Evolutionary conservation across 2,329 filamentous ascomycete species (phyloP), one percentile per base, ranked within the genome.

Genomic region (Dendryphion nanum): DNA sequence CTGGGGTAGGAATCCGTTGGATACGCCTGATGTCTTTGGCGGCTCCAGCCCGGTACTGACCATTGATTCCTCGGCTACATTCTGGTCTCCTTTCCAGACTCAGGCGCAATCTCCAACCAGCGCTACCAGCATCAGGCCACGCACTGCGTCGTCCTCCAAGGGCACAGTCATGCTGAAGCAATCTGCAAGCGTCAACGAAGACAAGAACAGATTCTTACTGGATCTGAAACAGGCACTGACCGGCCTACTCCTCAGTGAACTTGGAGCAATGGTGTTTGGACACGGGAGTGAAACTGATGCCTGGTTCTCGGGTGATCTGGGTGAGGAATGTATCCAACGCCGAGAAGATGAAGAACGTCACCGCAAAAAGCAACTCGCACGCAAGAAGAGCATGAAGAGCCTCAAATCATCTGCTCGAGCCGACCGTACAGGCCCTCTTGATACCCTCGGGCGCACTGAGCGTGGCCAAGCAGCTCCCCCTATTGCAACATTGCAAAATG

Each of bases 271-370:
- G 19, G 84, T 96, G 1, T 93, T 94, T 64, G 81, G 83, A n/a
- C 80, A 79, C 35, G 93, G 93, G 3, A 95, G 89, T 29, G 93
- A 98, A 69, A 97, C 91, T 1, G 93, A 97, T 62, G 75, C 75
- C 3, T 96, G 91, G 85, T 93, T 96, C 50, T 68, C 69, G 33
- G 75, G 79, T 36, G 78, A 79, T 12, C 64, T 89, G 10, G 66
- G 70, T 3, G 64, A 69, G 33, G 68, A 71, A 36, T 69, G 64
- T 44, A 59, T 70, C 17, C 56, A 66, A 39, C 63, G 63, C 34
- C 59, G 54, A 37, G 67, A 70, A 33, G 64, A 66, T 30, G 64
- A 69, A 41, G 65, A 69, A 28, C 61, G 64, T 14, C 53, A 51
- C 29, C 64, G 64, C 37, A 67, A 64, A 46, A 65, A 59, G 31